phyloP scores from a whole-genome alignment of 169 alveolate genomes.

The Theileria parva region DNA sequence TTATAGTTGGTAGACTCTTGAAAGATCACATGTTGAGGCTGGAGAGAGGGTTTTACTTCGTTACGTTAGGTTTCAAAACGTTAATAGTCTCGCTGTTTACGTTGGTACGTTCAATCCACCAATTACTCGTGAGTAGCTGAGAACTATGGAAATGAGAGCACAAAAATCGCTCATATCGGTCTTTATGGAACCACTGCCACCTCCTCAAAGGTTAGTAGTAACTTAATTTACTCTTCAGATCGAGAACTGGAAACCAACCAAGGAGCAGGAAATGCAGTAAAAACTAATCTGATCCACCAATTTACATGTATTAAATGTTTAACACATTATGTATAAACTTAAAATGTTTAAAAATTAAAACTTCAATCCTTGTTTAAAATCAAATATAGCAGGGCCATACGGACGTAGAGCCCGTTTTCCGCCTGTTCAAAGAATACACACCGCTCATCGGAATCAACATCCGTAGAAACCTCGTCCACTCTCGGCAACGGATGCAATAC shows the following conservation, averaged over 20 bases:
- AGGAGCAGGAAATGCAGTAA: slow-evolving; percentile 22
- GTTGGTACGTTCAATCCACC: slow-evolving; percentile 12
- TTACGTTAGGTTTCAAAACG: slow-evolving; percentile 33
- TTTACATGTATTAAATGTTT: no score
- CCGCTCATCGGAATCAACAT: slow-evolving; percentile 70
- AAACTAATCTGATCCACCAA: no score
- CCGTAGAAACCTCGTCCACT: slow-evolving; percentile 74
- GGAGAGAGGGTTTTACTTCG: slow-evolving; percentile 33
- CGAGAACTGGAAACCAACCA: slow-evolving; percentile 34
- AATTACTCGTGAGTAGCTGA: slow-evolving; percentile 8
- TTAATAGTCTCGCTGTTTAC: slow-evolving; percentile 15
- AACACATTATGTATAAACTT: not conserved
- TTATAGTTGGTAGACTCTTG: slow-evolving; percentile 4
- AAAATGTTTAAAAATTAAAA: slow-evolving; percentile 11
- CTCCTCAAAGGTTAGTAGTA: slow-evolving; percentile 17
- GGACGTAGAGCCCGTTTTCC: slow-evolving; percentile 80
- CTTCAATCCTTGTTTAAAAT: slow-evolving; percentile 37
- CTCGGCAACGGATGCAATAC: slow-evolving; percentile 83
- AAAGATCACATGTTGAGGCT: slow-evolving; percentile 20
- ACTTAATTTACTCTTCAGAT: not conserved
- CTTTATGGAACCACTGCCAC: slow-evolving; percentile 29
- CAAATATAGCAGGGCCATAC: slow-evolving; percentile 83
- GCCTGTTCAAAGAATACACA: slow-evolving; percentile 82
- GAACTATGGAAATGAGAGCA: slow-evolving; percentile 21
- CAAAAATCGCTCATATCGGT: slow-evolving; percentile 12